These are phyloP conservation scores for Pseudevernia furfuracea DNA, from an alignment of 495 filamentous ascomycete genomes.

Conservation along the genomic window DNA sequence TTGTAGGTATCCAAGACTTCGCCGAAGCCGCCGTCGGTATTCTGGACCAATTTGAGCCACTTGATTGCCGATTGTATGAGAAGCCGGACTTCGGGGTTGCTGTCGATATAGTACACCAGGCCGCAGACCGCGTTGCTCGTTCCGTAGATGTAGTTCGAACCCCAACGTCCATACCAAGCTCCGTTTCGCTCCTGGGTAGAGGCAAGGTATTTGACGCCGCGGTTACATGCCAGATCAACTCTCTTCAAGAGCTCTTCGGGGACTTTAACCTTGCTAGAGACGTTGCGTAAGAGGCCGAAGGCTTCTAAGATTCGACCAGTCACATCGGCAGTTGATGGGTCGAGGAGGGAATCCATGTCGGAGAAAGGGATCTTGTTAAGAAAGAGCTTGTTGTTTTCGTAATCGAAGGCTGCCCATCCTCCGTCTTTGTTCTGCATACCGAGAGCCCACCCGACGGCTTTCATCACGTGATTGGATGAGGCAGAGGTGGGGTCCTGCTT, in stretches of 20 bases:
- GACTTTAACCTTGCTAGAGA: no score
- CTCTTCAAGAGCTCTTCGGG: neutral
- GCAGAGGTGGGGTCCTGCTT: constrained; percentile 25
- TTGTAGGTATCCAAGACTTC: constrained; percentile 28
- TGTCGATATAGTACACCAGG: constrained; percentile 15
- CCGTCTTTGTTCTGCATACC: constrained; percentile 43
- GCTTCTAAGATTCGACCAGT: constrained; percentile 35
- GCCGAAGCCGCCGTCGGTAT: constrained; percentile 36
- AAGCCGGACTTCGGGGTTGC: constrained; percentile 1
- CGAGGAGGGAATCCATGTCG: constrained; percentile 38
- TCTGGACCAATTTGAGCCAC: constrained; percentile 32
- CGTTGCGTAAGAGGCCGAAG: constrained; percentile 27
- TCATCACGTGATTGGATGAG: constrained; percentile 14
- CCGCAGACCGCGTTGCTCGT: constrained; percentile 34
- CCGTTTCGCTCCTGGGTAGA: constrained; percentile 28
- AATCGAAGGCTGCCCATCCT: constrained; percentile 40
- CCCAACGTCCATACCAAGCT: constrained; percentile 36
- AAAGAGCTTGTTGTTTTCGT: constrained; percentile 34
- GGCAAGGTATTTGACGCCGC: constrained; percentile 26
- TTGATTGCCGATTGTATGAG: constrained; percentile 19
- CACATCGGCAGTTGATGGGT: constrained; percentile 33
- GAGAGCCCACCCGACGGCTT: constrained; percentile 33
- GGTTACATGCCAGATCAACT: neutral
- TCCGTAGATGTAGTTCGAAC: constrained; percentile 34
- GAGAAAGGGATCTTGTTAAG: constrained; percentile 39